Percentiles rank a stretch among this genome's conserved stretches.
Evolutionary conservation across 2,329 filamentous ascomycete species (phyloP).

Genomic region (Pleomassaria siparia): DNA sequence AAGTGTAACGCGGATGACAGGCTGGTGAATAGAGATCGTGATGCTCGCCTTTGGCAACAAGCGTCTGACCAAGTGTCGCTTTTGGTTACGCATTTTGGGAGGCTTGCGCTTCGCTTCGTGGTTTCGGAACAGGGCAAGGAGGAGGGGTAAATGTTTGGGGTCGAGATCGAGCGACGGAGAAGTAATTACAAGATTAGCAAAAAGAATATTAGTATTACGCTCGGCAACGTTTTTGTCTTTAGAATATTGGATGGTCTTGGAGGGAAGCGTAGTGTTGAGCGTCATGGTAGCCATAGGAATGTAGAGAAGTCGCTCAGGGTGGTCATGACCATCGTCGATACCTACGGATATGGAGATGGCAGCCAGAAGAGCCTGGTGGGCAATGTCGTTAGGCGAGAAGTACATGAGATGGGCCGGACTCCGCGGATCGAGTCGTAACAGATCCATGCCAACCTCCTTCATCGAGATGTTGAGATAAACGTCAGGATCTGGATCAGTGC

Average conservation of each 20-base stretch:
- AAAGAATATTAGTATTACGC: conserved; percentile 92
- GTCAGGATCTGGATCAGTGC: conserved; percentile 67
- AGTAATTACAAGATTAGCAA: conserved; percentile 93
- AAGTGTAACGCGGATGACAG: conserved; percentile 85
- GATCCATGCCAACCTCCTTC: conserved; percentile 93
- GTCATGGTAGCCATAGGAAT: conserved; percentile 97
- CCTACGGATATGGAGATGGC: conserved; percentile 91
- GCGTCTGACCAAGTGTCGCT: conserved; percentile 73
- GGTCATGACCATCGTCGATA: conserved; percentile 84
- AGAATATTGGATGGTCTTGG: conserved; percentile 84
- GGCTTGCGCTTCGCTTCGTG: conserved; percentile 29
- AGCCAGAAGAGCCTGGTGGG: conserved; percentile 89
- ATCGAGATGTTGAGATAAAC: conserved; percentile 85
- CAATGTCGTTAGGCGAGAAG: conserved; percentile 87
- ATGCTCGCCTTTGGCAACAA: conserved; percentile 90
- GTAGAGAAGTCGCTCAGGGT: conserved; percentile 84
- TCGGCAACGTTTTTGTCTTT: conserved; percentile 72
- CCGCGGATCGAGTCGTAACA: conserved; percentile 87
- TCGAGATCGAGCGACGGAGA: conserved; percentile 93
- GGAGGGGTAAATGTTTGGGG: conserved; percentile 83
- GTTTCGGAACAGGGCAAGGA: conserved; percentile 73
- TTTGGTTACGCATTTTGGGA: conserved; percentile 43
- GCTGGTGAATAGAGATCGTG: conserved; percentile 96
- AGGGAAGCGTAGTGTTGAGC: conserved; percentile 88
- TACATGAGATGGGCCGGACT: conserved; percentile 98